Base-by-base conservation (phyloP, 257 asterid species). In the Scutellaria minor region DNA sequence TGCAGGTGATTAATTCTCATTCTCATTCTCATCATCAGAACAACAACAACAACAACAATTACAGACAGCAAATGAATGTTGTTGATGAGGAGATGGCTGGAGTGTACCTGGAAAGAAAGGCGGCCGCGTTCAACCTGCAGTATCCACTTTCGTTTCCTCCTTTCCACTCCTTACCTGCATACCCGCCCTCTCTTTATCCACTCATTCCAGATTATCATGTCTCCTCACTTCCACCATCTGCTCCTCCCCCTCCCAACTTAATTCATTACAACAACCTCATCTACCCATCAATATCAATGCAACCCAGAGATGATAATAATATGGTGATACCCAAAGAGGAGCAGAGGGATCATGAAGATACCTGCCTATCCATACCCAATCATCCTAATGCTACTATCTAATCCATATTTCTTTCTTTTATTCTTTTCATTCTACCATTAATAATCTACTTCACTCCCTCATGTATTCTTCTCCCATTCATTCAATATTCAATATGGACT, bases 291-390 rank as follows among this genome's bases (percentile, higher is more conserved):
- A 3, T 10, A 9, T 81, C 63, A 68, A 66, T 66, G 18, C 84
- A 73, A n/a, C 81, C 55, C 37, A 31, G 37, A 31, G 37, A 31
- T 4, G 3, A 31, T 31, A 4, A 2, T 4, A 4, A 31, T 4
- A 31, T 31, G 37, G 55, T 78, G 70, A 83, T 66, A 37, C 90
- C 86, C n/a, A 86, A 88, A 75, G 85, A 82, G 67, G 91, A 86
- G 80, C 80, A 81, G 61, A 78, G 64, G 37, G 37, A 24, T 24
- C 27, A 24, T 24, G 27, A 24, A 0, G 27, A 24, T 24, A 2
- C 27, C 27, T 24, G 27, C 27, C 27, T 24, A 24, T 24, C 27
- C 27, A 1, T 24, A 24, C 27, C 27, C 2, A 24, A 24, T 24
- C 27, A 24, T 24, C 27, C 27, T 24, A 24, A 24, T 24, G 27